phyloP scores from a whole-genome alignment of 164 flowering plant genomes.

The Vitis labrusca region DNA sequence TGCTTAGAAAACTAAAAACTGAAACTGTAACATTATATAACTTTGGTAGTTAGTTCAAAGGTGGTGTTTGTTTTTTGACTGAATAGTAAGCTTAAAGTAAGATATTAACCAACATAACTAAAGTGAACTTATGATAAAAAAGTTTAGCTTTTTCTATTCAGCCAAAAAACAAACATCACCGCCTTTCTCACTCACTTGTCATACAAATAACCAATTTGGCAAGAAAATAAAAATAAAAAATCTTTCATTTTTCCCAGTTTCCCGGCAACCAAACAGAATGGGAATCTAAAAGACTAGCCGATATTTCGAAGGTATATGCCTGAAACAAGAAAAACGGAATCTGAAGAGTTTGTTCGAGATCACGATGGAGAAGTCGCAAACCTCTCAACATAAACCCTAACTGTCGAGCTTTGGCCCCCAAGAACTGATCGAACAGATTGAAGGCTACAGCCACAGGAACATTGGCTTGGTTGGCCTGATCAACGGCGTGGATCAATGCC shows the following conservation, averaged over 20 bases:
- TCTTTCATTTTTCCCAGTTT: background rate
- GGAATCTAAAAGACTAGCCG: background rate
- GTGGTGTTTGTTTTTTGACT: no score
- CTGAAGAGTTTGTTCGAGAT: constrained; percentile 39
- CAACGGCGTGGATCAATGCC: constrained; percentile 91
- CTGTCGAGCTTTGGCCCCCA: constrained; percentile 87
- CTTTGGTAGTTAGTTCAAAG: no score
- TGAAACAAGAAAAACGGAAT: constrained; percentile 84
- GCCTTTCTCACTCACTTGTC: no score
- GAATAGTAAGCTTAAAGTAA: no score
- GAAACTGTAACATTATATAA: no score
- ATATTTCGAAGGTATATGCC: constrained; percentile 24
- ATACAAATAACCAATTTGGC: no score
- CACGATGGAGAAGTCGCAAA: constrained; percentile 46
- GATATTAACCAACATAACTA: no score
- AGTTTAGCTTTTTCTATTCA: no score
- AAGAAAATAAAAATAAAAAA: no score
- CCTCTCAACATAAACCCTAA: constrained; percentile 92
- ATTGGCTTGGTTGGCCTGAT: constrained; percentile 66
- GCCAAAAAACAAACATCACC: no score
- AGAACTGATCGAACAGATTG: constrained; percentile 75
- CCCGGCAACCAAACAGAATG: background rate
- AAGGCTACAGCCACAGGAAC: constrained; percentile 83
- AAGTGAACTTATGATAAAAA: no score
- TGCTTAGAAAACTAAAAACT: no score